Evolutionary conservation across 164 flowering plant genomes (phyloP).

Genomic region (Platanus orientalis): DNA sequence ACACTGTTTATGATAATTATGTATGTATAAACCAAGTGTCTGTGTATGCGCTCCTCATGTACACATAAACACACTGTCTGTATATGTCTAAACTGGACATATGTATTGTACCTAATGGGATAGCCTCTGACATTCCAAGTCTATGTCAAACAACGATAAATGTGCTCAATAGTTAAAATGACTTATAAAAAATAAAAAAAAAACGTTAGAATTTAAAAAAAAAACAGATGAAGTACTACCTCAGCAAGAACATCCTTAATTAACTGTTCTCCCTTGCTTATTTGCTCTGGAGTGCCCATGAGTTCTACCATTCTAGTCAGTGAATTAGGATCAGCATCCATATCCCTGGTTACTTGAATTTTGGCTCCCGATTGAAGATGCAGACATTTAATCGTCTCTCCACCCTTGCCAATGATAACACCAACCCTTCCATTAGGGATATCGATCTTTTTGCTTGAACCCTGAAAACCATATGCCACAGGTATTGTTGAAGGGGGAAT

Average conservation of each 20-base stretch:
- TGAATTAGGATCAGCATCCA: slow-evolving; percentile 83
- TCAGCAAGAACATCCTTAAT: slow-evolving; percentile 79
- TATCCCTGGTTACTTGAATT: slow-evolving; percentile 94
- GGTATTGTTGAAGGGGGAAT: slow-evolving; percentile 36
- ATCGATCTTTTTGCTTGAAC: slow-evolving; percentile 82
- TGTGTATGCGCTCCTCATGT: too few relatives aligned
- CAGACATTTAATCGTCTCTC: slow-evolving; percentile 93
- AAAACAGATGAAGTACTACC: too few relatives aligned
- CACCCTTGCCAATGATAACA: slow-evolving; percentile 95
- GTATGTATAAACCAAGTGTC: not conserved
- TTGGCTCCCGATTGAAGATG: slow-evolving; percentile 95
- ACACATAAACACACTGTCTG: not conserved
- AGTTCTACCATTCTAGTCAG: slow-evolving; percentile 73
- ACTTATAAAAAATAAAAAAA: not conserved
- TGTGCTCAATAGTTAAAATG: too few relatives aligned
- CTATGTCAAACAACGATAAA: too few relatives aligned
- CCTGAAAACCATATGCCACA: slow-evolving; percentile 49
- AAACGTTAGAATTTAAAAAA: not conserved
- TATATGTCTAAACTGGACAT: not conserved
- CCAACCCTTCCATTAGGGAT: slow-evolving; percentile 96
- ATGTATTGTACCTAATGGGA: too few relatives aligned
- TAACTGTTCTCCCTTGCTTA: slow-evolving; percentile 82
- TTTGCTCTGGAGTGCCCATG: slow-evolving; percentile 78
- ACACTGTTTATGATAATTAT: not conserved
- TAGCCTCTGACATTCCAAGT: too few relatives aligned